Evolutionary conservation across 352 stramenopile genomes (phyloP).

Genomic region (Phytophthora litchii): DNA sequence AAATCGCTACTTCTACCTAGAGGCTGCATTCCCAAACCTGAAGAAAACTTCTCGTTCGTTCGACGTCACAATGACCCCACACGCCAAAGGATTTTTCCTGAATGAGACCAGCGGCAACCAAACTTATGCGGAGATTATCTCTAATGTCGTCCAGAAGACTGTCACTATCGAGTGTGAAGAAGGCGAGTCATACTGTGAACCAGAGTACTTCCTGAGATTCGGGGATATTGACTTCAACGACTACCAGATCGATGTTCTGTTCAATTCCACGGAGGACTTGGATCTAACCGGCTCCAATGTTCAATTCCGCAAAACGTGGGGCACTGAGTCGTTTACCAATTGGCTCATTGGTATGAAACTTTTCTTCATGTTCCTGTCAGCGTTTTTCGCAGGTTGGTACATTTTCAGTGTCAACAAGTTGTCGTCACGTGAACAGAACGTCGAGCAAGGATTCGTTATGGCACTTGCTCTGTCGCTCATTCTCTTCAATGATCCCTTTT

Average conservation of each 20-base stretch:
- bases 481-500: slow-evolving; percentile 71
- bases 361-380: slow-evolving; percentile 57
- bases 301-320: slow-evolving; percentile 65
- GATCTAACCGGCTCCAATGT: slow-evolving; percentile 45
- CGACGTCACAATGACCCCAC: slow-evolving; percentile 56
- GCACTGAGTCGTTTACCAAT: slow-evolving; percentile 50
- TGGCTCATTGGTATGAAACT: slow-evolving; percentile 67
- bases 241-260: slow-evolving; percentile 63
- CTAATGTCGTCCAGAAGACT: slow-evolving; percentile 39
- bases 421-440: slow-evolving; percentile 53
- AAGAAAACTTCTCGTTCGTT: slow-evolving; percentile 42
- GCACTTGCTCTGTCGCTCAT: slow-evolving; percentile 52
- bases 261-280: slow-evolving; percentile 52
- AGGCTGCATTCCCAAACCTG: slow-evolving; percentile 53
- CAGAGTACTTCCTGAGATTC: slow-evolving; percentile 60
- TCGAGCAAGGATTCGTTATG: slow-evolving; percentile 63
- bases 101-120: slow-evolving; percentile 40
- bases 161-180: slow-evolving; percentile 43
- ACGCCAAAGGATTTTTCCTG: slow-evolving; percentile 55
- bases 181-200: slow-evolving; percentile 39
- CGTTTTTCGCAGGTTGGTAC: slow-evolving; percentile 46
- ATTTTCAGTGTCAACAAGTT: slow-evolving; percentile 49
- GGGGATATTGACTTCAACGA: slow-evolving; percentile 59
- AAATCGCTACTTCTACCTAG: slow-evolving; percentile 73
- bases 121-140: slow-evolving; percentile 47